These are phyloP conservation scores for Aspergillus candidus DNA, from an alignment of 2,329 filamentous ascomycete genomes.

Conservation along the genomic window DNA sequence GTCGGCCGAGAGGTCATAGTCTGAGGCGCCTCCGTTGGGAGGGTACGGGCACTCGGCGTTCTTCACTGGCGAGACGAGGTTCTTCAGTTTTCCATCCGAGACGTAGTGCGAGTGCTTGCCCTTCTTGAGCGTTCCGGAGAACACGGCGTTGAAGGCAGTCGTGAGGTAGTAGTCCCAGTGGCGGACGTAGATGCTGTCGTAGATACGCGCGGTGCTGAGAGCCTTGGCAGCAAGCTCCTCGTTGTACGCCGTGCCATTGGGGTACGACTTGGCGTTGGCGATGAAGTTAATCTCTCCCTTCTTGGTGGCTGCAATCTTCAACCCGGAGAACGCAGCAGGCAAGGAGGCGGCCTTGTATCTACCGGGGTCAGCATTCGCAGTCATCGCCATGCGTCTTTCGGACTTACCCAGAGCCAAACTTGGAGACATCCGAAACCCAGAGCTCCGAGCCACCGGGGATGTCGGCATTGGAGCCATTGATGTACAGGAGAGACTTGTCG, in stretches of 20 bases:
- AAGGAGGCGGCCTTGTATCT: constrained; percentile 37
- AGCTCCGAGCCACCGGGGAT: constrained; percentile 36
- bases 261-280: constrained; percentile 56
- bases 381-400: background rate
- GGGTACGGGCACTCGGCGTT: constrained; percentile 42
- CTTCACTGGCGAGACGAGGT: constrained; percentile 34
- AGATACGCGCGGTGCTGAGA: constrained; percentile 61
- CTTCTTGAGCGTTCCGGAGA: constrained; percentile 58
- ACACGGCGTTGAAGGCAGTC: constrained; percentile 64
- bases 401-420: constrained; percentile 29
- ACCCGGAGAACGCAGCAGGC: constrained; percentile 32
- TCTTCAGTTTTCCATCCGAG: constrained; percentile 52
- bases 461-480: constrained; percentile 43
- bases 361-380: constrained; percentile 1
- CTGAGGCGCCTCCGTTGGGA: constrained; percentile 71
- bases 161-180: constrained; percentile 77
- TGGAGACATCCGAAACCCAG: constrained; percentile 31
- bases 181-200: constrained; percentile 68
- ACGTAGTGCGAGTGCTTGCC: constrained; percentile 33
- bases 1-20: constrained; percentile 61
- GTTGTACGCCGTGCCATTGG: constrained; percentile 65
- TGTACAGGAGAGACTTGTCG: constrained; percentile 54
- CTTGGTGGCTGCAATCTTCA: constrained; percentile 32
- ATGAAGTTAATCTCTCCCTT: constrained; percentile 48
- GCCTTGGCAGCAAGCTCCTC: constrained; percentile 55